These are phyloP conservation scores for Sphagnum fallax DNA, from an alignment of 228 moss, liverwort and hornwort genomes.

Conservation along the genomic window DNA sequence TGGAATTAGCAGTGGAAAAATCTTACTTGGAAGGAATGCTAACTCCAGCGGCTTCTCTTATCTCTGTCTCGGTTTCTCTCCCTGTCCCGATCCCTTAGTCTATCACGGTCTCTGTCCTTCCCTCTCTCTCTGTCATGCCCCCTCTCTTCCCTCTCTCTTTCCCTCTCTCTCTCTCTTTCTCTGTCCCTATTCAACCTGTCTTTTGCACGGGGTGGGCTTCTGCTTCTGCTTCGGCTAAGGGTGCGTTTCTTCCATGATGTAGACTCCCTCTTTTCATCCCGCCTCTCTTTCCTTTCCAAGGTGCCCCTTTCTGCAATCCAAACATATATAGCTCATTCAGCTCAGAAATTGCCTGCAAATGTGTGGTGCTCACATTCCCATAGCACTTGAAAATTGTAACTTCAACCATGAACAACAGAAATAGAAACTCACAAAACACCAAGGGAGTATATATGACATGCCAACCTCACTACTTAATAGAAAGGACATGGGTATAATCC, in stretches of 20 bases:
- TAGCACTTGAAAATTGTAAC: too few species aligned
- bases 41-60: slow-evolving; percentile 33
- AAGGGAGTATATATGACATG: too few species aligned
- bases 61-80: slow-evolving; percentile 54
- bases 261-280: slow-evolving; percentile 77
- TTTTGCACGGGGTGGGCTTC: slow-evolving; percentile 44
- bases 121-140: too few species aligned
- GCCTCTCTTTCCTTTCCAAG: slow-evolving; percentile 71
- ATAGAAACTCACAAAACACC: background rate
- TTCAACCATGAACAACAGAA: too few species aligned
- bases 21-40: too few species aligned
- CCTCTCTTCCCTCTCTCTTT: too few species aligned
- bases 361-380: background rate
- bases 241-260: slow-evolving; percentile 73
- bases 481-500: background rate
- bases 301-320: slow-evolving; percentile 60
- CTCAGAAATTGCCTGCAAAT: background rate
- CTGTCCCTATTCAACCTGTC: slow-evolving; percentile 72
- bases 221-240: slow-evolving; percentile 33
- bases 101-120: slow-evolving; percentile 27
- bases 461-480: too few species aligned
- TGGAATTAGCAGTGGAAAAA: too few species aligned
- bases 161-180: slow-evolving; percentile 12
- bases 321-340: background rate
- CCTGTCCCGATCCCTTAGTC: slow-evolving; percentile 49